Evolutionary conservation across 2,329 filamentous ascomycete species (phyloP), one percentile per base, ranked within the genome.

Genomic region (Cladobotryum mycophilum): DNA sequence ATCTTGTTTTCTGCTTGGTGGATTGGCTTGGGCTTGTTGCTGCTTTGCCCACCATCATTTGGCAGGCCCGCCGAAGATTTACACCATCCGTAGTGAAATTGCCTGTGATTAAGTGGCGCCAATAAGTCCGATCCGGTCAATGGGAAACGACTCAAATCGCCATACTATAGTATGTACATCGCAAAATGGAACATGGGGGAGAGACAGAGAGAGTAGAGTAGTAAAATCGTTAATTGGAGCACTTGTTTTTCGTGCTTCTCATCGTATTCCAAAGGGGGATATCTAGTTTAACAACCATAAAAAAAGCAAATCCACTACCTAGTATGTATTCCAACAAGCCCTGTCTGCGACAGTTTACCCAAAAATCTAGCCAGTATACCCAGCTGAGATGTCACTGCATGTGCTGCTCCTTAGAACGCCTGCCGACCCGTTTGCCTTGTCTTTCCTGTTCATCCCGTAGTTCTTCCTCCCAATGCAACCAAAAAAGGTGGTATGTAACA

Each of bases 321-420:
- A 48, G 34, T 38, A 25, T 44, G 11, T 30, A 41, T 49, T 49
- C 48, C 48, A 49, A 49, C 48, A 44, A 37, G 45, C 40, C 49
- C 33, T 46, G 42, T 43, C 41, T 48, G 48, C 42, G 40, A 18
- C 48, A 49, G 41, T 30, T 22, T 48, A 48, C 47, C 40, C 30
- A 44, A 44, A 38, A 49, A 25, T 45, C 41, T 35, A 49, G 25
- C 25, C 6, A 30, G 25, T 30, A 30, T 30, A 50, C 14, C 37
- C 42, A 50, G 48, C 45, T 40, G 49, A 47, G 43, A 47, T 47
- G 48, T 33, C 37, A 51, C 43, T 34, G 47, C 45, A 43, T 51
- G 43, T 45, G 40, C 43, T 51, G 45, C 44, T 51, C 49, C 44
- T 51, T 47, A 45, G 44, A 51, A 51, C 49, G 49, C 49, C 49